Conservation (phyloP, 805 yeast genomes). For the Maudiozyma turicensis region DNA sequence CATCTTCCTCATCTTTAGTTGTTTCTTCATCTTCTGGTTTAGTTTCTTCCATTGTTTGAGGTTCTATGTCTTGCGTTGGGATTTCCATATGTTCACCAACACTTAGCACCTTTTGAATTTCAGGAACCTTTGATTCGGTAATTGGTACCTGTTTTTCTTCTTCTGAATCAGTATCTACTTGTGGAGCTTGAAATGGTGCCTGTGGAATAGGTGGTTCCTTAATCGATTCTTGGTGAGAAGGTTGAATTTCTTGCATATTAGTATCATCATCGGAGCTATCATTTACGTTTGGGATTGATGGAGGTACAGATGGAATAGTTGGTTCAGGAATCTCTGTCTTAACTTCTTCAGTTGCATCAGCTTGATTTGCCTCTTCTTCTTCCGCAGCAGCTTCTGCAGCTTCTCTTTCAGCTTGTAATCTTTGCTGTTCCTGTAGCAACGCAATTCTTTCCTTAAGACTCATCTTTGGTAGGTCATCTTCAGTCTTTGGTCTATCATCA, state of each 20-base stretch:
- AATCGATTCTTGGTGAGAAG: background rate
- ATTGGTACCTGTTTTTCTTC: background rate
- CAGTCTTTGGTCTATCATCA: slow-evolving; percentile 13
- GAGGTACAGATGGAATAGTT: background rate
- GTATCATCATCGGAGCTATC: too few relatives aligned
- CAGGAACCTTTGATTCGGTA: background rate
- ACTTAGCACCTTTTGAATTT: background rate
- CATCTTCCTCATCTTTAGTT: slow-evolving; percentile 11
- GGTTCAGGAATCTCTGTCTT: background rate
- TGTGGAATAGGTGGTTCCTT: background rate
- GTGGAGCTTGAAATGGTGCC: background rate
- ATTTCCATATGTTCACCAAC: background rate
- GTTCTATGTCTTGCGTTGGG: background rate
- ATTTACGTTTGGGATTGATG: too few relatives aligned
- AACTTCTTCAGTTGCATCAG: background rate
- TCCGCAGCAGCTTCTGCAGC: background rate
- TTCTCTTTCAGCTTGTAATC: slow-evolving; percentile 67
- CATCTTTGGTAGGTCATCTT: slow-evolving; percentile 59
- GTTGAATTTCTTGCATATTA: background rate
- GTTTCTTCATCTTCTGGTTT: background rate
- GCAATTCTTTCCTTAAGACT: slow-evolving; percentile 84
- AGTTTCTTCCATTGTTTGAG: background rate
- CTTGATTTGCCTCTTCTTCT: background rate
- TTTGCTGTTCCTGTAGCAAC: slow-evolving; percentile 68
- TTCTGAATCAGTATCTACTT: background rate